phyloP scores from a whole-genome alignment of 2,329 filamentous ascomycete species.

The Botryosphaeria agaves region DNA sequence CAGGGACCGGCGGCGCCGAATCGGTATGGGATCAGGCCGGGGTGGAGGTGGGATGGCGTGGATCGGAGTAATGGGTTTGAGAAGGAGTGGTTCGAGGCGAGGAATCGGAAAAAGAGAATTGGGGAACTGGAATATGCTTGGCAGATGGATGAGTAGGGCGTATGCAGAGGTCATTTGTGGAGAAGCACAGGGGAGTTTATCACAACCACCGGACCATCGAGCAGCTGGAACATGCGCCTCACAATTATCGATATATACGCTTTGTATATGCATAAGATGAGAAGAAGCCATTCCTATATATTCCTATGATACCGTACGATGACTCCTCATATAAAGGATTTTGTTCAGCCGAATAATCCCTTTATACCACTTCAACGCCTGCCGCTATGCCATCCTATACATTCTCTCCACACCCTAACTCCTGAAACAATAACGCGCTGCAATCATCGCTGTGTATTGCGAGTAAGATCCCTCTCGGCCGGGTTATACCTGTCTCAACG shows the following conservation, averaged over 20 bases:
- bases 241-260: no score
- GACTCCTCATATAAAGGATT: no score
- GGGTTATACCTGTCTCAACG: background rate
- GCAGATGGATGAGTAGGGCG: conserved; percentile 75
- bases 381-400: background rate
- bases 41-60: conserved; percentile 92
- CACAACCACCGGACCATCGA: no score
- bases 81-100: conserved; percentile 74
- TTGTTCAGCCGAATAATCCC: no score
- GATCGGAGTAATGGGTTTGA: conserved; percentile 91
- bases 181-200: no score
- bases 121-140: conserved; percentile 77
- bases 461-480: background rate
- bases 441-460: background rate
- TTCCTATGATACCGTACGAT: no score
- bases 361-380: no score
- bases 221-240: no score
- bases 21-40: conserved; percentile 81
- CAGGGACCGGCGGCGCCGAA: conserved; percentile 71
- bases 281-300: no score
- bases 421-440: background rate
- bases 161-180: no score
- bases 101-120: conserved; percentile 60
- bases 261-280: no score
- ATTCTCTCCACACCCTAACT: background rate